A percentile compares a stretch with the other conserved stretches of the same genome.
These are phyloP conservation scores for Arxiozyma bovina DNA, from an alignment of 1,139 yeast species.

Conservation along the genomic window DNA sequence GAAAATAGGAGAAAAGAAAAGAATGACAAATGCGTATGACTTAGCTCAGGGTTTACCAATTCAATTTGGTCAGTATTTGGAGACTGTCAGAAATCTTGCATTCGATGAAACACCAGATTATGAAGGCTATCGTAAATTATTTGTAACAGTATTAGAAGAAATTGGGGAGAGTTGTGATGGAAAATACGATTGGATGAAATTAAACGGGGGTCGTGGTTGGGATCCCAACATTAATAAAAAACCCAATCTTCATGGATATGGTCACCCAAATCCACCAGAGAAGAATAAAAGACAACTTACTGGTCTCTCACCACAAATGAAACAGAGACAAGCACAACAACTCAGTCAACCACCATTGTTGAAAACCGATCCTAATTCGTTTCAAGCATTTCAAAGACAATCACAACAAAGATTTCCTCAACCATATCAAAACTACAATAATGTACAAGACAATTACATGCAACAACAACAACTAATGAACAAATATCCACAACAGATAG, in stretches of 20 bases:
- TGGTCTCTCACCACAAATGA: constrained; percentile 11
- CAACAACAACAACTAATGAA: constrained; percentile 12
- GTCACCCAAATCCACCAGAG: constrained; percentile 53
- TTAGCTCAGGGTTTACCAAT: constrained; percentile 62
- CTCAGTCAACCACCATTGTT: constrained; percentile 9
- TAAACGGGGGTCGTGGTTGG: constrained; percentile 78
- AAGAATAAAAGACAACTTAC: constrained; percentile 33
- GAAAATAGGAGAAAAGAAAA: constrained; percentile 71
- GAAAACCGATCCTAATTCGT: constrained; percentile 31
- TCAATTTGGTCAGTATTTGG: constrained; percentile 70
- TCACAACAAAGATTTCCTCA: constrained; percentile 30
- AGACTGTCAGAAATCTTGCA: constrained; percentile 58
- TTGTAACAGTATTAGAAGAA: constrained; percentile 57
- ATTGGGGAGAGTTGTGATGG: constrained; percentile 48
- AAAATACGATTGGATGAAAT: constrained; percentile 77
- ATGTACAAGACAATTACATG: constrained; percentile 11
- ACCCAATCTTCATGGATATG: constrained; percentile 77
- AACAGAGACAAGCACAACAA: constrained; percentile 18
- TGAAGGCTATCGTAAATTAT: constrained; percentile 56
- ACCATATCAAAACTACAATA: constrained; percentile 20
- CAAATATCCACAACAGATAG: constrained; percentile 1
- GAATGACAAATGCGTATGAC: constrained; percentile 60
- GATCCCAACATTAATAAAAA: constrained; percentile 69
- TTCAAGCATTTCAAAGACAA: constrained; percentile 33
- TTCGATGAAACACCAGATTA: constrained; percentile 78